Conservation (phyloP, 2,329 filamentous ascomycete genomes). For the Xenosphaeropsis pyriputrescens region DNA sequence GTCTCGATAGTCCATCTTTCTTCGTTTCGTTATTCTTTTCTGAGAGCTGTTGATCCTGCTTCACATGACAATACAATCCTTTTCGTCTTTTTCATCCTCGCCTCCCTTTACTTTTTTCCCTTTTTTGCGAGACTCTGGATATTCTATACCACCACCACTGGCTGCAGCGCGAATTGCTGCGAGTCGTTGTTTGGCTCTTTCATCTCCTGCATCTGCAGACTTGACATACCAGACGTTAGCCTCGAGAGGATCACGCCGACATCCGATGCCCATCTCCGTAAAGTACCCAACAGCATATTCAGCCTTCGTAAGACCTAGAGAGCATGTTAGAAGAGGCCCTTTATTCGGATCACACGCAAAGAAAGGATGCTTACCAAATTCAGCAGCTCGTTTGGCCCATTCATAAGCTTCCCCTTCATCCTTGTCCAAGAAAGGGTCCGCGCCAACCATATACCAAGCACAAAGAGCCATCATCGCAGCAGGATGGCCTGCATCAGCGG, state of each 20-base stretch:
- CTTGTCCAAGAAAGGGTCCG: slow-evolving; percentile 80
- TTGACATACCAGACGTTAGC: slow-evolving; percentile 98
- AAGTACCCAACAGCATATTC: slow-evolving; percentile 95
- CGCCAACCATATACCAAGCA: slow-evolving; percentile 96
- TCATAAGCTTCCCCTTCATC: slow-evolving; percentile 95
- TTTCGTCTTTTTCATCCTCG: slow-evolving; percentile 5
- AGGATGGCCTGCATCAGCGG: slow-evolving; percentile 71
- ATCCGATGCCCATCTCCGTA: slow-evolving; percentile 96
- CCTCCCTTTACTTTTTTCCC: slow-evolving; percentile 13
- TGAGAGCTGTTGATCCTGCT: too few relatives aligned
- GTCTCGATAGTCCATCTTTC: too few relatives aligned
- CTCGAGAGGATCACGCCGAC: slow-evolving; percentile 83
- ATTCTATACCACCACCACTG: slow-evolving; percentile 22
- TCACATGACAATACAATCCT: slow-evolving; percentile 12
- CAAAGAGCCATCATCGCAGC: slow-evolving; percentile 96
- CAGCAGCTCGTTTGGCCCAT: slow-evolving; percentile 80
- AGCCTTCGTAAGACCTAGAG: slow-evolving; percentile 36
- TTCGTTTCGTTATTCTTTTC: too few relatives aligned
- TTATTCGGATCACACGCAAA: not conserved
- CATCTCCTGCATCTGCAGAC: slow-evolving; percentile 83
- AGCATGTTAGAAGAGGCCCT: slow-evolving; percentile 2
- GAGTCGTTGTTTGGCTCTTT: slow-evolving; percentile 74
- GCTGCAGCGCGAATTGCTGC: slow-evolving; percentile 78
- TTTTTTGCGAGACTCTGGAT: slow-evolving; percentile 13
- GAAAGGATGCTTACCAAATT: slow-evolving; percentile 49